These are phyloP conservation scores for Dianthus caryophyllus DNA, from an alignment of 148 eudicot genomes.

Conservation along the genomic window DNA sequence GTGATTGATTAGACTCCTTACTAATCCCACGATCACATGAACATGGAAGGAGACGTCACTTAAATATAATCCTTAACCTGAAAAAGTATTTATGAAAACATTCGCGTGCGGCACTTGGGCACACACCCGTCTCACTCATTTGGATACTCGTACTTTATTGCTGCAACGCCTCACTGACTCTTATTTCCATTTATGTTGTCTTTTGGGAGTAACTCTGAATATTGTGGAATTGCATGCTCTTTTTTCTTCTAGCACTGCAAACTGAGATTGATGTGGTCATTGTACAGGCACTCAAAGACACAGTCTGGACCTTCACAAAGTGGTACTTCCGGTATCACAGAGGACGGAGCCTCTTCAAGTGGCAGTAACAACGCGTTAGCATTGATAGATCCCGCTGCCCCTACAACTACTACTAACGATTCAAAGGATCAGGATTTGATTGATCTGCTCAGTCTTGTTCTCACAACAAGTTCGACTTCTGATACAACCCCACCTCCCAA, in stretches of 20 bases:
- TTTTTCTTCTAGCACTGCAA: neutral
- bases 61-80: too few species aligned
- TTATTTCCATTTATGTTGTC: neutral
- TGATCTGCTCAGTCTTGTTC: slow-evolving; percentile 70
- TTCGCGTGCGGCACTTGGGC: too few species aligned
- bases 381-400: slow-evolving; percentile 45
- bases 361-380: slow-evolving; percentile 54
- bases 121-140: too few species aligned
- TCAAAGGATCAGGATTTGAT: slow-evolving; percentile 70
- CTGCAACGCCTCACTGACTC: neutral
- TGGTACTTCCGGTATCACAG: slow-evolving; percentile 25
- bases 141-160: too few species aligned
- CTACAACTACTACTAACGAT: slow-evolving; percentile 16
- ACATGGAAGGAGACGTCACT: too few species aligned
- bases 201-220: neutral
- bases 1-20: neutral
- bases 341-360: slow-evolving; percentile 38
- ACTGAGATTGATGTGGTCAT: slow-evolving; percentile 3
- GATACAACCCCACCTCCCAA: slow-evolving; percentile 35
- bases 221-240: neutral
- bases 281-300: slow-evolving; percentile 69
- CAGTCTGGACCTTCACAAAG: slow-evolving; percentile 37
- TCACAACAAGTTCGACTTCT: slow-evolving; percentile 42
- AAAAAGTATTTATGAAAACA: too few species aligned
- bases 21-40: too few species aligned